phyloP scores from a whole-genome alignment of 2,329 filamentous ascomycete species.

The Scytalidium sp. region DNA sequence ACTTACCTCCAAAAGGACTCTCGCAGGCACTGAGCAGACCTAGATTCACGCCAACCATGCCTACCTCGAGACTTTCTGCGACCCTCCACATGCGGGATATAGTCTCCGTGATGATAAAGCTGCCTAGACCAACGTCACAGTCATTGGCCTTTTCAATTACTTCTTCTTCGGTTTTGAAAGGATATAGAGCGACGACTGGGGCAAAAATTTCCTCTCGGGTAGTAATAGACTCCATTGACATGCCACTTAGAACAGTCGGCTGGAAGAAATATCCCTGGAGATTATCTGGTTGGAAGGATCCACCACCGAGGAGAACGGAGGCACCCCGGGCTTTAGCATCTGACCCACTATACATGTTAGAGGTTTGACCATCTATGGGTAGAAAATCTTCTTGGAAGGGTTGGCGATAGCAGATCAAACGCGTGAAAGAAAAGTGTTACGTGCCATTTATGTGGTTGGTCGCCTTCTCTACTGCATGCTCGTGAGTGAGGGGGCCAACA shows the following conservation, averaged over 20 bases:
- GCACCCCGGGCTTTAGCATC: no score
- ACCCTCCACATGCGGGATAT: slow-evolving; percentile 48
- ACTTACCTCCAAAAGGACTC: slow-evolving; percentile 68
- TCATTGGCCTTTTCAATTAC: neutral
- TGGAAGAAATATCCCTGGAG: neutral
- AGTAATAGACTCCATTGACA: neutral
- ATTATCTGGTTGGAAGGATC: no score
- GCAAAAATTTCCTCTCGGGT: neutral
- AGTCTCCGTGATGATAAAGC: neutral
- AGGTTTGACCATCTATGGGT: no score
- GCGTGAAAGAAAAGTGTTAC: neutral
- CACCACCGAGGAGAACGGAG: no score
- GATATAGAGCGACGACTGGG: neutral
- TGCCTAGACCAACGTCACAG: neutral
- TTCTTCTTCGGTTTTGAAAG: neutral
- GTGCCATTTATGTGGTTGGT: neutral
- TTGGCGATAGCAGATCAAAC: neutral
- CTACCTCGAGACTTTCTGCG: slow-evolving; percentile 68
- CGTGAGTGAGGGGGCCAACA: neutral
- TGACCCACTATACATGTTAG: no score
- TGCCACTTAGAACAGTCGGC: neutral
- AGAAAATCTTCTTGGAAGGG: no score
- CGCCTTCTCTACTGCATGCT: neutral
- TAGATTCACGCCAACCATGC: slow-evolving; percentile 80
- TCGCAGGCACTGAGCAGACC: slow-evolving; percentile 52